These are phyloP conservation scores for Hemileccinum hortonii DNA, from an alignment of 1,284 basidiomycete species.

Conservation along the genomic window DNA sequence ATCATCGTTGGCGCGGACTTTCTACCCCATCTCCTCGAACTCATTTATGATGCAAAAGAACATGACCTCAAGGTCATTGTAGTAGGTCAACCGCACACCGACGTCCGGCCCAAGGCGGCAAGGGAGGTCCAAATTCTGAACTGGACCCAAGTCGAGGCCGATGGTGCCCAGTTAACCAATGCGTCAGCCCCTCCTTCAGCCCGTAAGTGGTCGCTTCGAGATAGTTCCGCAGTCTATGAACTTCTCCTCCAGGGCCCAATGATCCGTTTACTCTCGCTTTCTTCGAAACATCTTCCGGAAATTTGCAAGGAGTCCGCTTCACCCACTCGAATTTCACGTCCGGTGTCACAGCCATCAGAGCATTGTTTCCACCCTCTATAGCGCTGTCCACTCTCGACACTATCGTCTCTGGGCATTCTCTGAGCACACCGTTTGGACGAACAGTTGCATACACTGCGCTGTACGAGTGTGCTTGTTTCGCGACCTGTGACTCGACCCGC, in stretches of 20 bases:
- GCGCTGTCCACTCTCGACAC: constrained; percentile 67
- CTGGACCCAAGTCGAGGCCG: constrained; percentile 64
- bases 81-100: constrained; percentile 54
- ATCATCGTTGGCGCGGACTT: constrained; percentile 67
- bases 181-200: constrained; percentile 10
- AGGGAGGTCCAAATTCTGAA: constrained; percentile 53
- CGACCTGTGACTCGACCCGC: constrained; percentile 58
- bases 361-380: constrained; percentile 62
- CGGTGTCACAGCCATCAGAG: constrained; percentile 69
- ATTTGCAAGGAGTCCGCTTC: constrained; percentile 59
- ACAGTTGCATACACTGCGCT: constrained; percentile 73
- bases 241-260: constrained; percentile 45
- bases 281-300: constrained; percentile 51
- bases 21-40: constrained; percentile 62
- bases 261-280: constrained; percentile 70
- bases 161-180: constrained; percentile 46
- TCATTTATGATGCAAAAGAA: constrained; percentile 59
- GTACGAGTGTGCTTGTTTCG: constrained; percentile 69
- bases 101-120: constrained; percentile 42
- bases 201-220: constrained; percentile 19
- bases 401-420: constrained; percentile 65
- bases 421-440: constrained; percentile 71
- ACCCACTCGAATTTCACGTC: constrained; percentile 80
- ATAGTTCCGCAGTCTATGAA: background rate
- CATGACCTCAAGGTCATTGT: constrained; percentile 62